Base-by-base conservation (phyloP, 148 eudicot species). In the Chenopodium formosanum region DNA sequence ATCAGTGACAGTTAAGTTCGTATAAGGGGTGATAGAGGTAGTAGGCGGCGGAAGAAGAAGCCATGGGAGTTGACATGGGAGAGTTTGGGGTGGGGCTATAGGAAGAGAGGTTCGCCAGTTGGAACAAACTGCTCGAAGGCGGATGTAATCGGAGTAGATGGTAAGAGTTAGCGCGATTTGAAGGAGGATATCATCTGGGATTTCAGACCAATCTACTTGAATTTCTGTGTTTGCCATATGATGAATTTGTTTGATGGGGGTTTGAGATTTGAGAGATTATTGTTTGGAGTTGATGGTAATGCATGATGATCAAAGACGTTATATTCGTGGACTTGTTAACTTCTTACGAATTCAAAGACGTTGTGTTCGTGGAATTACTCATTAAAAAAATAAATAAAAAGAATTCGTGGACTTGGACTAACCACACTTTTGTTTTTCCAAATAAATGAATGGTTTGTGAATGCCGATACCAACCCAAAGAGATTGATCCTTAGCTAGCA, bases 21-120 rank as follows among this genome's bases (percentile, higher is more conserved):
- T 76, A 34, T 47, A 31, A 71, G 64, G 25, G 37, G 70, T 44
- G 62, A 69, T 17, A 34, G 66, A 22, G 71, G 83, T 7, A 0
- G 85, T 22, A 53, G 67, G 81, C 44, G 70, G 81, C 44, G 90
- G 92, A 22, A 80, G 74, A 73, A 76, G 91, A 83, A 94, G 94
- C 94, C 92, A 91, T 1, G 98, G 98, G 80, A 90, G 87, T 48
- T 90, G 97, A 19, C 46, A 64, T 0, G 91, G 94, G 68, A 90
- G 90, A 46, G 83, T 80, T 34, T 8, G 53, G 40, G 80, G 77
- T 29, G 87, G 92, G 73, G 76, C 53, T 4, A 50, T 1, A 12
- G 90, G 88, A 20, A 89, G 52, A 5, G 88, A 70, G n/a, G 87
- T 69, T 16, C 89, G 88, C 90, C 90, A 94, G 3, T 53, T 67